Base-by-base conservation (phyloP, 2,329 filamentous ascomycete genomes). In the Pseudocercospora macadamiae region DNA sequence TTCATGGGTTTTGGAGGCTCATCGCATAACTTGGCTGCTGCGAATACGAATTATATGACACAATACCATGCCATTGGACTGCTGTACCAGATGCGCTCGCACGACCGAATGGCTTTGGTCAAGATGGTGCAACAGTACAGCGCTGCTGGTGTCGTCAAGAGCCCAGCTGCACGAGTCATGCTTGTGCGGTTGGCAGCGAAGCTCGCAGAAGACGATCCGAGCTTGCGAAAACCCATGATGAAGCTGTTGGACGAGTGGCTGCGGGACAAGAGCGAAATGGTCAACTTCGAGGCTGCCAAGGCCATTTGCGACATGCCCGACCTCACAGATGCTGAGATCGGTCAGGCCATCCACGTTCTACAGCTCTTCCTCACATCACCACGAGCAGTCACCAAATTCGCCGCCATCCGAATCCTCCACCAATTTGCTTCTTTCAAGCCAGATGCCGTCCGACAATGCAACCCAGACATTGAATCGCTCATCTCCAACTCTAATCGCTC, bases 41-140 rank as follows among this genome's bases (percentile, higher is more conserved):
- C 83, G 63, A 93, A 93, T 79, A 93, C 92, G 71, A 97, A 95
- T 67, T 96, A 90, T 72, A 97, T 97, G 92, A 90, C 91, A 58
- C 95, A 99, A 76, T 99, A 99, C 77, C 95, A 99, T 76, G 95
- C 95, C 64, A 96, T 99, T 79, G 95, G 95, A 64, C 85, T 99
- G 55, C 79, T 99, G 44, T 99, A 97, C 76, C 93, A 97, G 79
- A 97, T 97, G 91, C 89, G 95, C 71, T 89, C 89, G 70, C 93
- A 97, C 75, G 95, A 99, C 76, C 87, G 95, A 70, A 99, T 99
- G 95, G 93, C 95, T 19, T 80, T 99, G 69, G 93, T 97, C 61
- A 99, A 99, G 84, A 97, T 99, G 95, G 93, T 99, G n/a, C 95
- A 99, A 80, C 95, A 99, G 76, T 97, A 97, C 74, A 92, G 92